Conservation (phyloP, 176 grass and related monocot genomes). For the Musa schizocarpa region DNA sequence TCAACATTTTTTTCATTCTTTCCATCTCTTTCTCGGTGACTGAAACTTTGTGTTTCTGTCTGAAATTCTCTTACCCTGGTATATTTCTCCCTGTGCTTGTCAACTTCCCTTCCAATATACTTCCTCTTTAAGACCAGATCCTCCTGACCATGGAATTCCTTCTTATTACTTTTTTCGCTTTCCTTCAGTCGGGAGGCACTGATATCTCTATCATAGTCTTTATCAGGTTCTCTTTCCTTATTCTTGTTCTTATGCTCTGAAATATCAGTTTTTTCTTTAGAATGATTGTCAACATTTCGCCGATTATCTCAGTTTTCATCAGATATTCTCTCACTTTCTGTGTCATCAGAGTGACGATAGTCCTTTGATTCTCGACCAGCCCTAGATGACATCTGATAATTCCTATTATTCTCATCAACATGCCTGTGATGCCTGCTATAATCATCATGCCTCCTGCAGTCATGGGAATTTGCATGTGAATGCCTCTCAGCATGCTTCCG, state of each 20-base stretch:
- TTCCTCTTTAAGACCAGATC: constrained; percentile 28
- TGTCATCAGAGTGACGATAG: constrained; percentile 31
- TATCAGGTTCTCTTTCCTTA: constrained; percentile 37
- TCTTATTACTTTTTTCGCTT: constrained; percentile 38
- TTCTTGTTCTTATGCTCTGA: constrained; percentile 36
- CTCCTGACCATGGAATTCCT: constrained; percentile 38
- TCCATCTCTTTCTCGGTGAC: constrained; percentile 30
- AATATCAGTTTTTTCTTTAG: constrained; percentile 30
- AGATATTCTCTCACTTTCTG: constrained; percentile 26
- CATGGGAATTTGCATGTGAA: constrained; percentile 37
- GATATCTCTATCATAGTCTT: not conserved
- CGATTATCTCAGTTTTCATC: constrained; percentile 32
- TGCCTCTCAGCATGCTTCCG: constrained; percentile 42
- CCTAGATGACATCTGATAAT: constrained; percentile 37
- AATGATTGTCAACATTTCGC: constrained; percentile 32
- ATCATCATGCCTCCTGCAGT: constrained; percentile 58
- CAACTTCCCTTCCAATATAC: constrained; percentile 47
- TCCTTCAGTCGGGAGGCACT: constrained; percentile 4
- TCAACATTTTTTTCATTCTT: constrained; percentile 25
- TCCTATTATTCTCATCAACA: constrained; percentile 47
- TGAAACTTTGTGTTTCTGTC: constrained; percentile 45
- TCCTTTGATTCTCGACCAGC: constrained; percentile 41
- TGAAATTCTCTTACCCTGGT: constrained; percentile 25
- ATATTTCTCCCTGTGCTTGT: constrained; percentile 21
- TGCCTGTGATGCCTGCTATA: constrained; percentile 42